Percentiles rank a stretch among this genome's conserved stretches.
phyloP scores from a whole-genome alignment of 2,329 filamentous ascomycete genomes.

The Pseudocercospora cruenta region DNA sequence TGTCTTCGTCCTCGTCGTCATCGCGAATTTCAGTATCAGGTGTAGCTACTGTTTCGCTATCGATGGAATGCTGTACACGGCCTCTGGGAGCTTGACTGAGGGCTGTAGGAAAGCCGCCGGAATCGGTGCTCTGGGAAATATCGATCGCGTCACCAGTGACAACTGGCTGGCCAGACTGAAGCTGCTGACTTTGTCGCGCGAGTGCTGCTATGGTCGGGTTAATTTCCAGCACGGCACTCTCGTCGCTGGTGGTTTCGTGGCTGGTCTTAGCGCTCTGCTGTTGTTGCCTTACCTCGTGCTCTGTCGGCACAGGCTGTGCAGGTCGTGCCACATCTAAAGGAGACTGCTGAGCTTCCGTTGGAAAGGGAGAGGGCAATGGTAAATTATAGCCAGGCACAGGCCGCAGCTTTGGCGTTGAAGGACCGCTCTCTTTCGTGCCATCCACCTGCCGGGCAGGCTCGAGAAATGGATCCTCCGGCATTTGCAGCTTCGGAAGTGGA shows the following conservation, averaged over 20 bases:
- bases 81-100: background rate
- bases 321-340: conserved; percentile 4
- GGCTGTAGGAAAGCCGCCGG: conserved; percentile 1
- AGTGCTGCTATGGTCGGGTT: conserved; percentile 16
- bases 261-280: background rate
- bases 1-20: conserved; percentile 10
- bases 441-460: background rate
- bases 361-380: conserved; percentile 42
- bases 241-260: background rate
- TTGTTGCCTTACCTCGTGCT: background rate
- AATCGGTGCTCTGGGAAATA: background rate
- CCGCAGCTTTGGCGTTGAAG: conserved; percentile 37
- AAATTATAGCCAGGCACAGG: conserved; percentile 36
- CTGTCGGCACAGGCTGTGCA: background rate
- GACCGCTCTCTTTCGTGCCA: conserved; percentile 21
- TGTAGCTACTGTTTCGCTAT: conserved; percentile 5
- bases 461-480: conserved; percentile 19
- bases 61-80: background rate
- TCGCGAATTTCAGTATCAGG: conserved; percentile 8
- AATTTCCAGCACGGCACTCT: conserved; percentile 11
- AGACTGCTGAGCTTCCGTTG: conserved; percentile 21
- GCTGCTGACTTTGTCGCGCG: conserved; percentile 7
- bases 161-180: background rate
- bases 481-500: conserved; percentile 31
- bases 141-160: conserved; percentile 1